Base-by-base conservation (phyloP, 345 rosid genomes). In the Noccaea caerulescens region DNA sequence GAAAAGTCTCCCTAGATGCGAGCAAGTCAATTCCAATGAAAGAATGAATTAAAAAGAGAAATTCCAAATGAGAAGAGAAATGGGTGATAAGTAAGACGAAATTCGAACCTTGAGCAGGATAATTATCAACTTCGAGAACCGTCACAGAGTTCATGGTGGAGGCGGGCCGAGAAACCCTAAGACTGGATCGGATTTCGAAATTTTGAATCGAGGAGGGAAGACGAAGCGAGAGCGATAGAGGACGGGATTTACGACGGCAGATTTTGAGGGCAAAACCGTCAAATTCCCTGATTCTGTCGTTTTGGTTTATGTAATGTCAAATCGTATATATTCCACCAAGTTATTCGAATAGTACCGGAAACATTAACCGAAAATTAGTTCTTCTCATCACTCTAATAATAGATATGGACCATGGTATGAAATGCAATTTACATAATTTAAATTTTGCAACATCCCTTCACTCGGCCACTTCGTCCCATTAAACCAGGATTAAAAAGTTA, bases 141-240 rank as follows among this genome's bases (percentile, higher is more conserved):
- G 45, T 63, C 18, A 20, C 68, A n/a, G 68, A 63, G 45, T 25
- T 36, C 68, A 63, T 63, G 45, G 69, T 4, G 69, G 58, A 47
- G 20, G 58, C 36, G 43, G 18, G 25, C 2, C 56, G 54, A 63
- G 56, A 12, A 63, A 34, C 69, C 69, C 57, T 63, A 63, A 62
- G n/a, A 6, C 36, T 63, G 67, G 68, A 50, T 63, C 68, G 45
- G 20, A 8, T 11, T 34, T 20, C 55, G 33, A 18, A 47, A n/a
- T 47, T 64, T 63, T 63, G 68, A 63, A 63, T 34, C 33, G 44
- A 37, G 44, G 58, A 54, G 36, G 49, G 64, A 39, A 39, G 64
- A 38, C 47, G 64, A 59, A 34, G 41, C 16, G 55, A 34, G 20
- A 4, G 55, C 10, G 41, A 4, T 11, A 8, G 9, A 56, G 43